These are phyloP conservation scores for Dimargaris cristalligena DNA, from an alignment of 192 early-diverging fungal species.

Conservation along the genomic window DNA sequence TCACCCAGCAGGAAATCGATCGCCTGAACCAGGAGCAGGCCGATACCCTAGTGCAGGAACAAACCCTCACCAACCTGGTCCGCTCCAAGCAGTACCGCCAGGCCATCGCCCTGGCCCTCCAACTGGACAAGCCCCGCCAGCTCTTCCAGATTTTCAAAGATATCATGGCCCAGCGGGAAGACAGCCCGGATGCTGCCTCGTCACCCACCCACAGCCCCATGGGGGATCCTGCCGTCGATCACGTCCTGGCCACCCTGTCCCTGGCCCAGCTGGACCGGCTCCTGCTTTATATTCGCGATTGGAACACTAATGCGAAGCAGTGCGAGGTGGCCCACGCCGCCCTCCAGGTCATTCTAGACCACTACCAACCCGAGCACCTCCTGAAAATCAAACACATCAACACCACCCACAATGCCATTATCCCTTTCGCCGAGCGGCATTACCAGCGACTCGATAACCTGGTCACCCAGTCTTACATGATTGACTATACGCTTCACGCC, in stretches of 20 bases:
- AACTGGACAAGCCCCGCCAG: slow-evolving; percentile 75
- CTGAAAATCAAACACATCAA: slow-evolving; percentile 63
- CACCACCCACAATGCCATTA: slow-evolving; percentile 63
- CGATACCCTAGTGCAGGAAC: slow-evolving; percentile 65
- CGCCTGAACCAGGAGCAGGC: slow-evolving; percentile 43
- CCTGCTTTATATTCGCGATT: slow-evolving; percentile 70
- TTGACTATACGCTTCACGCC: slow-evolving; percentile 79
- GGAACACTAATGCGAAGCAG: slow-evolving; percentile 87
- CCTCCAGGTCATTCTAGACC: slow-evolving; percentile 56
- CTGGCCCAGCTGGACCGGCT: slow-evolving; percentile 60
- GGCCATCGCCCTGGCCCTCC: slow-evolving; percentile 76
- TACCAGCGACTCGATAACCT: slow-evolving; percentile 60
- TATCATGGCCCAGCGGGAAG: slow-evolving; percentile 27
- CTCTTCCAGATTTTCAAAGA: slow-evolving; percentile 57
- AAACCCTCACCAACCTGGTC: slow-evolving; percentile 78
- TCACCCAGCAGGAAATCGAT: slow-evolving; percentile 68
- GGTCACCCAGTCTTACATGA: slow-evolving; percentile 64
- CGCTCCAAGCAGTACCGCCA: slow-evolving; percentile 77
- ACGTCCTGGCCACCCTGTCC: slow-evolving; percentile 43
- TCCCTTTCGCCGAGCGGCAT: slow-evolving; percentile 88
- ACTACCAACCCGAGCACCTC: slow-evolving; percentile 45
- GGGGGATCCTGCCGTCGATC: slow-evolving; percentile 39
- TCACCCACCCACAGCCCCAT: slow-evolving; percentile 16
- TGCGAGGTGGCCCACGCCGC: slow-evolving; percentile 63
- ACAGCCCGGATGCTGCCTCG: background rate